Evolutionary conservation across 768 basidiomycete species (phyloP), one percentile per base, ranked within the genome.

Genomic region (Leccinum rimulosum): DNA sequence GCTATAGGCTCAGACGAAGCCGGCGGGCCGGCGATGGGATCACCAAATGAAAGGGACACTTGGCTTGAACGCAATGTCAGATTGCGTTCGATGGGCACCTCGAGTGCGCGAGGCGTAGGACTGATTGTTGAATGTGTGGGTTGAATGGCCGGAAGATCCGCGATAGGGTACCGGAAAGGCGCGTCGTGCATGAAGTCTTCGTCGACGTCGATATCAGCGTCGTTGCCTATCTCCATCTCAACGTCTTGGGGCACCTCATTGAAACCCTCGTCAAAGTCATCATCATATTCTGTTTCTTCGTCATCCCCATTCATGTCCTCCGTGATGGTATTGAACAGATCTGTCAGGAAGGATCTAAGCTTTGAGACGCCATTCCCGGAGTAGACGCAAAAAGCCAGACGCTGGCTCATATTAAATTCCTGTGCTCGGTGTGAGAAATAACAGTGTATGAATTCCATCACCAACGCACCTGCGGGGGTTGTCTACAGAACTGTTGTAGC

Each of bases 341-440:
- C 88, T 6, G 83, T 87, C 50, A 99, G 77, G 72, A 86, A 95
- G 17, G 84, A 77, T 33, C 96, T 83, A 19, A 99, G 81, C 51
- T 93, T 87, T 11, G 82, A 76, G 2, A 99, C 91, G 7, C 96
- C 95, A 64, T 87, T 87, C 22, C 94, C 93, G 11, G 96, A 98
- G 77, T 92, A 99, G 15, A 99, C 97, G 74, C 97, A 98, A 71
- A 98, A 99, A 4, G 93, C 85, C 19, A 84, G 79, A 52, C 93
- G 86, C 71, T 99, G 97, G 50, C 87, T 88, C 38, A 87, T 80
- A 68, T 91, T 98, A 73, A 96, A 98, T 57, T 96, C 93, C 93
- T 96, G 68, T 5, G 49, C 27, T 51, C 8, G 15, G 7, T 10
- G 50, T 66, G 40, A 63, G 64, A 40, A n/a, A 36, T 6, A 38